These are phyloP conservation scores for Cercis canadensis DNA, from an alignment of 306 rosid species.

Conservation along the genomic window DNA sequence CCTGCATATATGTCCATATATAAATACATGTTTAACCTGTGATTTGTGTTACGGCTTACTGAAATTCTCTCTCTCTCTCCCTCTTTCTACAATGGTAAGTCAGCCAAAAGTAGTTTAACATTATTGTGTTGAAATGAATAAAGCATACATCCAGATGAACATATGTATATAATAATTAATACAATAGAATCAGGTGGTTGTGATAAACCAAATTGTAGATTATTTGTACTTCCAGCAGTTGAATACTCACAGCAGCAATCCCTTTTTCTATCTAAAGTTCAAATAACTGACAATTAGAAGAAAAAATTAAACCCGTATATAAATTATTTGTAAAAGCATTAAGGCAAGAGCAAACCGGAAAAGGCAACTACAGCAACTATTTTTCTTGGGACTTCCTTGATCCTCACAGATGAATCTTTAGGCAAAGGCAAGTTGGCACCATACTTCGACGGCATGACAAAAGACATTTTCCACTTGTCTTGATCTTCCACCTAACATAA, in stretches of 20 bases:
- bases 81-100: background rate
- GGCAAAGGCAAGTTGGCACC: constrained; percentile 81
- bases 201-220: constrained; percentile 21
- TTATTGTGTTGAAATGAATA: constrained; percentile 4
- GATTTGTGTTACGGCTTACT: no score
- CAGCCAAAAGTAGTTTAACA: background rate
- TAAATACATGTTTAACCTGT: no score
- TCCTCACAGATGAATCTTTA: constrained; percentile 77
- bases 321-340: constrained; percentile 17
- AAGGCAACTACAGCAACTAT: constrained; percentile 79
- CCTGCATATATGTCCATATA: no score
- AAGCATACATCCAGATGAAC: constrained; percentile 11
- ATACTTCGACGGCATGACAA: constrained; percentile 88
- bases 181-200: constrained; percentile 14
- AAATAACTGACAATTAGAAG: background rate
- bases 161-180: constrained; percentile 9
- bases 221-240: constrained; percentile 22
- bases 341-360: constrained; percentile 70
- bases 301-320: background rate
- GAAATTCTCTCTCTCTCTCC: no score
- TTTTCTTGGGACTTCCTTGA: constrained; percentile 77
- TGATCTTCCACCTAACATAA: constrained; percentile 63
- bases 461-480: constrained; percentile 91
- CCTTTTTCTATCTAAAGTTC: constrained; percentile 12
- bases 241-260: constrained; percentile 9